Evolutionary conservation across 441 rosid genomes (phyloP), one percentile per base, ranked within the genome.

Genomic region (Croton setiger): DNA sequence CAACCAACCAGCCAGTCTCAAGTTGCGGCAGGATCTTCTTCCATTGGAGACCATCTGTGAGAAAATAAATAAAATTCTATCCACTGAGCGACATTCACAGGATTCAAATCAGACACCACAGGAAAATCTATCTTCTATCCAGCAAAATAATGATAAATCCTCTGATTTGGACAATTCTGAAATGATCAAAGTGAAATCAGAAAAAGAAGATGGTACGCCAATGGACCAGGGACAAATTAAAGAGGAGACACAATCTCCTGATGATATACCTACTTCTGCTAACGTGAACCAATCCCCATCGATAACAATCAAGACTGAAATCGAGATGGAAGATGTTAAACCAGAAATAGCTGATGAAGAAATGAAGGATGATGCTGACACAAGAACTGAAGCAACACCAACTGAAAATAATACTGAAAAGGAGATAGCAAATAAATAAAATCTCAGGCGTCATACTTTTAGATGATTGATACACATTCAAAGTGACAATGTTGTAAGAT

Each of bases 21-120:
- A 79, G 79, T 51, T 85, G 81, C 84, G 74, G 76, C 81, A 78
- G 80, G 75, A 77, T 75, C 85, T 92, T 69, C 78, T 44, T 43
- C 80, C 87, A 2, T 23, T 92, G 56, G 86, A 84, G 79, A 66
- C 73, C 48, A 71, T 82, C 45, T 78, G 44, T 41, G 74, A 77
- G 57, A 78, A 73, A 61, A 71, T 88, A 44, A 80, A 35, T 74
- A 76, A 69, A 51, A 81, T 88, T 61, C 92, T 95, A 15, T 79
- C 81, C 41, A 71, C 70, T 31, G 2, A 39, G 7, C 64, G 60
- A 63, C 45, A 60, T 21, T 10, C 39, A 41, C 67, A 43, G 13
- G 21, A 33, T 52, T 20, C 79, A 37, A 66, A 60, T 39, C 49
- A 74, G 15, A 54, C 69, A n/a, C 69, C 64, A 31, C 71, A 64